These are phyloP conservation scores for Marasmius oreades DNA, from an alignment of 1,284 basidiomycete species.

Conservation along the genomic window DNA sequence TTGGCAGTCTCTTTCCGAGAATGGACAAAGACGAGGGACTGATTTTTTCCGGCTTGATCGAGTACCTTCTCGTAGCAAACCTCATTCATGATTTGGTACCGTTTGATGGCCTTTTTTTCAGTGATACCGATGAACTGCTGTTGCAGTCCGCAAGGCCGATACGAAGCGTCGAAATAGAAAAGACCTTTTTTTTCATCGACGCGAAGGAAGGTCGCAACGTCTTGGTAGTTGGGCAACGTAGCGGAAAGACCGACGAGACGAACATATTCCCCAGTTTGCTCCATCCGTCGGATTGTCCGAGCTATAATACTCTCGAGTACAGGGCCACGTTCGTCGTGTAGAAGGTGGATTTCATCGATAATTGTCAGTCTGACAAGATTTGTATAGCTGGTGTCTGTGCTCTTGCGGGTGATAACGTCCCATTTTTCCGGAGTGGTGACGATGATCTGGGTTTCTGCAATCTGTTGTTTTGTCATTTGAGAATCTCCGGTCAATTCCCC, in stretches of 20 bases:
- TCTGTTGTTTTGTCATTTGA: slow-evolving; percentile 98
- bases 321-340: slow-evolving; percentile 98
- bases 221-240: slow-evolving; percentile 96
- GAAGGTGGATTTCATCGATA: slow-evolving; percentile 96
- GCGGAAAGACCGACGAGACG: slow-evolving; percentile 95
- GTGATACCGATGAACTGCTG: slow-evolving; percentile 98
- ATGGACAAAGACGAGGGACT: slow-evolving; percentile 95
- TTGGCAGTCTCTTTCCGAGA: slow-evolving; percentile 98
- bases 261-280: slow-evolving; percentile 91
- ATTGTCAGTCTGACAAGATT: slow-evolving; percentile 97
- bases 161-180: slow-evolving; percentile 96
- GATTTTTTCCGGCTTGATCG: slow-evolving; percentile 89
- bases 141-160: slow-evolving; percentile 92
- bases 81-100: slow-evolving; percentile 98
- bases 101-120: slow-evolving; percentile 99
- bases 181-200: slow-evolving; percentile 91
- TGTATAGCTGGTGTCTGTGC: slow-evolving; percentile 95
- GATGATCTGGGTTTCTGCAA: slow-evolving; percentile 96
- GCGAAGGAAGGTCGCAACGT: slow-evolving; percentile 97
- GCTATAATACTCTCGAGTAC: slow-evolving; percentile 93
- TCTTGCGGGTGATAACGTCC: slow-evolving; percentile 99
- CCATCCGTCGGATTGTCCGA: slow-evolving; percentile 91
- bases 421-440: slow-evolving; percentile 99
- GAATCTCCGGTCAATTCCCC: slow-evolving; percentile 97
- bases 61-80: slow-evolving; percentile 99